Conservation (phyloP, 2,329 filamentous ascomycete species). For the Penicillium sp. region DNA sequence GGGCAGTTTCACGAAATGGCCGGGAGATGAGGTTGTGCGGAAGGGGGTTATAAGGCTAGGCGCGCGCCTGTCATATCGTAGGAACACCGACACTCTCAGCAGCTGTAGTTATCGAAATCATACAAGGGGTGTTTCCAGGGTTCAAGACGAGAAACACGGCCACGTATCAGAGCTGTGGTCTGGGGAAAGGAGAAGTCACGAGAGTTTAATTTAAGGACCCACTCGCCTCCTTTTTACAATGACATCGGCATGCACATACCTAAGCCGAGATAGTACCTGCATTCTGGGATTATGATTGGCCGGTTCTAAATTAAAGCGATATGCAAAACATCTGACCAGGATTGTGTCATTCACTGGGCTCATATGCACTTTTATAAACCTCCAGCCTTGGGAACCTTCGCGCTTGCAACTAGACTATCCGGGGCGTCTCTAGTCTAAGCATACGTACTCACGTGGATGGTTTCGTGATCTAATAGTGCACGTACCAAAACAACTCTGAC, state of each 20-base stretch:
- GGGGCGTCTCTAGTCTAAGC: no score
- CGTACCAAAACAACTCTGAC: not conserved
- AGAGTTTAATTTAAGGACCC: slow-evolving; percentile 26
- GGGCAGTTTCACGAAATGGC: slow-evolving; percentile 10
- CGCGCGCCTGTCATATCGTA: slow-evolving; percentile 61
- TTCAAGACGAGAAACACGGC: slow-evolving; percentile 6
- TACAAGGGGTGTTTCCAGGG: not conserved
- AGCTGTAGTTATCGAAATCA: not conserved
- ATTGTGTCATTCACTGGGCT: no score
- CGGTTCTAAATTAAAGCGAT: not conserved
- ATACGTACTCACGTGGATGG: no score
- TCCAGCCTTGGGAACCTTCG: no score
- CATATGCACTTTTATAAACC: no score
- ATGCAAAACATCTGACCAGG: not conserved
- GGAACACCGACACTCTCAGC: slow-evolving; percentile 6
- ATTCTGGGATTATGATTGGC: not conserved
- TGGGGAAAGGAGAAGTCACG: slow-evolving; percentile 31
- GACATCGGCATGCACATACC: slow-evolving; percentile 3
- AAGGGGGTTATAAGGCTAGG: slow-evolving; percentile 77
- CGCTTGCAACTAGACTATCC: no score
- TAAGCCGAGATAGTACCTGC: not conserved
- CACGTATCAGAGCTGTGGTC: slow-evolving; percentile 22
- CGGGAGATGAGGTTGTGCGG: slow-evolving; percentile 84
- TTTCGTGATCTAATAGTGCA: not conserved
- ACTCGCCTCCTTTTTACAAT: slow-evolving; percentile 21